Base-by-base conservation (phyloP, 2,329 filamentous ascomycete genomes). In the Lachnellula arida region DNA sequence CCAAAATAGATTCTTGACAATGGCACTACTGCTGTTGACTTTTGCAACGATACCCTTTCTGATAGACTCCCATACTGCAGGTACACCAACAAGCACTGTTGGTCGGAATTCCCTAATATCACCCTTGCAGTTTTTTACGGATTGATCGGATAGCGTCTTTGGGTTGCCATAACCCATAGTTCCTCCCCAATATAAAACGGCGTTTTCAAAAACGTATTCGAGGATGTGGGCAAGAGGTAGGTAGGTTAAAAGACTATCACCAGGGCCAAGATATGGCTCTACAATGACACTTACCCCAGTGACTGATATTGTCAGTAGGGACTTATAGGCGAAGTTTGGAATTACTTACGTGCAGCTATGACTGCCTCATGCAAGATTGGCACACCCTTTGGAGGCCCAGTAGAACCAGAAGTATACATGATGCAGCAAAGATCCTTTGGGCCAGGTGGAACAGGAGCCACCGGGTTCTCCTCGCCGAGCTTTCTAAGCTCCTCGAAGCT, bases 191-290 rank as follows among this genome's bases (percentile, higher is more conserved):
- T 86, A 92, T 58, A 97, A 74, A 56, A 88, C 89, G 5, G 92
- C 77, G 71, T 95, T 96, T 75, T 97, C 93, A 63, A 97, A 89
- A 55, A 92, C 87, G 73, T 96, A 93, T 73, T 97, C 93, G 65
- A 97, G 85, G 67, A 97, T 97, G 71, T 97, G 93, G 2, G 93
- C 91, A 53, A 95, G 84, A 1, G 93, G 93, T n/a, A 97, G 82
- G 72, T 97, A 97, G 28, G 91, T 90, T 44, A 97, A 81, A 49
- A 97, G 79, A 43, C 81, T 81, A 65, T 97, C 93, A 48, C 80
- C 82, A 53, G 87, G 84, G 57, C 85, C 86, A 49, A 97, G 82
- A 66, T 86, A 86, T 55, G 87, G 84, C 28, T 87, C 89, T 47
- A 97, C 84, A 59, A 88, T 84, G 44, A 81, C 80, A 67, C 86